Evolutionary conservation across 1,139 yeast genomes (phyloP), one percentile per base, ranked within the genome.

Genomic region (Pichia sp.): DNA sequence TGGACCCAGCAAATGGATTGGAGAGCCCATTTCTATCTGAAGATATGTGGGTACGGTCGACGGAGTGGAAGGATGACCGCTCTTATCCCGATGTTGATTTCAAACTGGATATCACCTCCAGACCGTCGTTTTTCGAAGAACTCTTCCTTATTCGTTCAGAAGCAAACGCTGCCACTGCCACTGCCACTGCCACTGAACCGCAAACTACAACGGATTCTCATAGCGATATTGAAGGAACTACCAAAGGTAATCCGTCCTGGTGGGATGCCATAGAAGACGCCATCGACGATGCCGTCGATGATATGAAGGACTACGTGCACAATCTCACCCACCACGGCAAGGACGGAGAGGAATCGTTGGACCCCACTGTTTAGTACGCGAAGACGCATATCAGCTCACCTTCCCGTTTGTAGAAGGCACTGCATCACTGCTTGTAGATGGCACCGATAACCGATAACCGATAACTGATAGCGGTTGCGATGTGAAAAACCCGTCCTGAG

Each of bases 1-100:
- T 85, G 24, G 45, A 41, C 3, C 83, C 87, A 0, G 62, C 78
- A 7, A 59, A 17, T 17, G 22, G 15, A 6, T 25, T 11, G 24
- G n/a, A 11, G 12, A 22, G 24, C 24, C 12, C 24, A 22, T 22
- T 22, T n/a, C n/a, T n/a, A 11, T 11, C n/a, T 22, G 24, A 19
- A n/a, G n/a, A 21, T 7, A 22, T 15, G 14, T 11, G 21, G 5
- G 3, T 13, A 16, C 11, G 5, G 4, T 8, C 26, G 5, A 23
- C 18, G 5, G 15, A 11, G 6, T 34, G 33, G 36, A 10, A 17
- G 6, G 40, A 30, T 30, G 22, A 22, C 6, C 2, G 11, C 12
- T n/a, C 6, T 6, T 34, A 37, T 26, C 36, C 39, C 3, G 34
- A 28, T 15, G 38, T 30, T 16, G 23, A 17, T 7, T 38, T 30